Evolutionary conservation across 2,329 filamentous ascomycete species (phyloP).

Genomic region (Grosmannia huntii): DNA sequence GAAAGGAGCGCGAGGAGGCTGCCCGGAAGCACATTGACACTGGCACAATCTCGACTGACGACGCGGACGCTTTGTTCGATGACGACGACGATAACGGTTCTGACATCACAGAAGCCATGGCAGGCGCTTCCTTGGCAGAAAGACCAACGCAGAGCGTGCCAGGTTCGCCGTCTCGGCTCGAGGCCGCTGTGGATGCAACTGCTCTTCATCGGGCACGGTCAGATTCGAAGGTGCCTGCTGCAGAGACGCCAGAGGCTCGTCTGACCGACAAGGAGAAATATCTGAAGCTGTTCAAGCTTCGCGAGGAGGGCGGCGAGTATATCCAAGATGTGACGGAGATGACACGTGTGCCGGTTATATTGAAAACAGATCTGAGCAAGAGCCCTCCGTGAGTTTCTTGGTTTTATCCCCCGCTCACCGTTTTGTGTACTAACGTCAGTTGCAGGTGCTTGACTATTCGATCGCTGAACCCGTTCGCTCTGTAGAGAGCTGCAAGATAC

Average conservation of each 20-base stretch:
- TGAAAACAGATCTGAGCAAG: constrained; percentile 97
- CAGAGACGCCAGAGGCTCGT: constrained; percentile 64
- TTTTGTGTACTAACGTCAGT: background rate
- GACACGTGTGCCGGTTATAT: constrained; percentile 90
- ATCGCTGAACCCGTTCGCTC: constrained; percentile 66
- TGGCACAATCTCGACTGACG: constrained; percentile 83
- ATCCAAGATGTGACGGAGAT: constrained; percentile 98
- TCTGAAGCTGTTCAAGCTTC: constrained; percentile 72
- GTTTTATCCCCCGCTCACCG: background rate
- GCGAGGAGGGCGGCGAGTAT: constrained; percentile 88
- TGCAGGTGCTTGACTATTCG: constrained; percentile 69
- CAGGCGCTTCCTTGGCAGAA: constrained; percentile 78
- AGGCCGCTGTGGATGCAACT: constrained; percentile 48
- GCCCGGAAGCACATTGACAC: constrained; percentile 90
- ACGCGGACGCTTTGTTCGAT: constrained; percentile 90
- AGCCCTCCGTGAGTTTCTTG: constrained; percentile 81
- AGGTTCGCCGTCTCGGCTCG: constrained; percentile 71
- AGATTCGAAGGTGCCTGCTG: constrained; percentile 75
- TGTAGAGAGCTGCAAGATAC: constrained; percentile 20
- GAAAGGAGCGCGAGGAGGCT: constrained; percentile 80
- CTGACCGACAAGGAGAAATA: constrained; percentile 95
- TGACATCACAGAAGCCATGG: constrained; percentile 81
- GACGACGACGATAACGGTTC: constrained; percentile 82
- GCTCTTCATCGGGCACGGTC: constrained; percentile 75
- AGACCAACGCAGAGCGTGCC: constrained; percentile 92